phyloP scores from a whole-genome alignment of 2,329 filamentous ascomycete species.

The Zarea fungicola region DNA sequence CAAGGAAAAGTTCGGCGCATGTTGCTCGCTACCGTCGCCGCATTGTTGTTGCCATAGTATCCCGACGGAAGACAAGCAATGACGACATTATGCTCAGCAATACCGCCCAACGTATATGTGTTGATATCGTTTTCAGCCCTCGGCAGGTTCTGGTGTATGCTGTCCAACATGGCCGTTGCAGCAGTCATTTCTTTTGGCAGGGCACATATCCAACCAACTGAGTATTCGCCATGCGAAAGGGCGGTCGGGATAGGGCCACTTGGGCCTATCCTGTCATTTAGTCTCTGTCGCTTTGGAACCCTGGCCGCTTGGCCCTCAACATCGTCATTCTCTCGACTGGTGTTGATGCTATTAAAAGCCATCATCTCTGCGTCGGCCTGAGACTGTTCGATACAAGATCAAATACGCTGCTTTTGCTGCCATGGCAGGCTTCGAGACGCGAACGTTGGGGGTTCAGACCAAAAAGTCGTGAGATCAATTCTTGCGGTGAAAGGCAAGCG shows the following conservation, averaged over 20 bases:
- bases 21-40: slow-evolving; percentile 13
- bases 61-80: slow-evolving; percentile 16
- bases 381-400: no score
- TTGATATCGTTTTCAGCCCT: slow-evolving; percentile 16
- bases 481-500: no score
- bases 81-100: slow-evolving; percentile 16
- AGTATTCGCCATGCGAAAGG: slow-evolving; percentile 15
- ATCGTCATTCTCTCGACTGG: not conserved
- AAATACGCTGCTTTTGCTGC: no score
- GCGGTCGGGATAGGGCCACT: no score
- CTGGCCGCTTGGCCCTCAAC: not conserved
- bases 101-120: slow-evolving; percentile 15
- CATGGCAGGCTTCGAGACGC: no score
- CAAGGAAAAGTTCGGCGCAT: slow-evolving; percentile 15
- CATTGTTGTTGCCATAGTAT: slow-evolving; percentile 12
- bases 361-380: no score
- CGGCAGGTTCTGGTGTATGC: slow-evolving; percentile 9
- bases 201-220: slow-evolving; percentile 23
- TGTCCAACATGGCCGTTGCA: slow-evolving; percentile 18
- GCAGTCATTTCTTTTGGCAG: slow-evolving; percentile 18
- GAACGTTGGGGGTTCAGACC: no score
- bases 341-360: no score
- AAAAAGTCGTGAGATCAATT: no score
- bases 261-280: not conserved
- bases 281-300: not conserved